Conservation (phyloP, 1,284 basidiomycete genomes). For the Rhodotorula sp. region DNA sequence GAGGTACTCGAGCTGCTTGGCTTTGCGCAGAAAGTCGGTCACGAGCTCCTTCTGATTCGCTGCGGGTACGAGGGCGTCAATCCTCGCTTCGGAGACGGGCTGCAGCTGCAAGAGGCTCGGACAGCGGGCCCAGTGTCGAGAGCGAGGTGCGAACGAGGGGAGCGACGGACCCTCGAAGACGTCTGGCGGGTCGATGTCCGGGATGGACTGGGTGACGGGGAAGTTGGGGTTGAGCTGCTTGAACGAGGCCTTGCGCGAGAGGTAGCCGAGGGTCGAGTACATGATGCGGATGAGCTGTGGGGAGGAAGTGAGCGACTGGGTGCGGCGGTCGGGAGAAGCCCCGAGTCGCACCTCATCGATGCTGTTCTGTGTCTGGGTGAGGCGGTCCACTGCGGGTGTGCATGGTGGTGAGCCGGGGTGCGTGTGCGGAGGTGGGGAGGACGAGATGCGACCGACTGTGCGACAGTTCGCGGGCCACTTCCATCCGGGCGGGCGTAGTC, state of each 20-base stretch:
- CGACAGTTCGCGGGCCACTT: constrained; percentile 8
- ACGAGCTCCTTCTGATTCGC: constrained; percentile 78
- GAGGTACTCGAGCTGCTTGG: constrained; percentile 77
- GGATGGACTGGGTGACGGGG: constrained; percentile 71
- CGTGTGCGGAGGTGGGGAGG: not conserved
- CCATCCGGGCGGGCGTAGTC: not conserved
- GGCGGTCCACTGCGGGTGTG: constrained; percentile 37
- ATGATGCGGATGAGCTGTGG: constrained; percentile 73
- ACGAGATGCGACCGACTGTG: constrained; percentile 25
- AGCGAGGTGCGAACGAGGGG: not conserved
- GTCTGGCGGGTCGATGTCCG: constrained; percentile 70
- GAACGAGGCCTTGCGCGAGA: constrained; percentile 70
- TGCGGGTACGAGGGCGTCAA: constrained; percentile 46
- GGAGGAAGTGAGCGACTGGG: not conserved
- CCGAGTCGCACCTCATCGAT: constrained; percentile 30
- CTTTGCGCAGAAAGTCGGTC: constrained; percentile 72
- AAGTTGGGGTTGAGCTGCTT: constrained; percentile 68
- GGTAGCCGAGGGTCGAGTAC: constrained; percentile 71
- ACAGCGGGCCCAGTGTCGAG: not conserved
- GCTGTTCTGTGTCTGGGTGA: constrained; percentile 39
- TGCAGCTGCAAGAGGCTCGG: not conserved
- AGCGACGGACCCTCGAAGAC: constrained; percentile 62
- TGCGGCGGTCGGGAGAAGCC: not conserved
- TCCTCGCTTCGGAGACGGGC: not conserved
- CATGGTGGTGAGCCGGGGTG: not conserved